phyloP scores from a whole-genome alignment of 1,139 yeast genomes.

The Trichomonascaceae sp. region DNA sequence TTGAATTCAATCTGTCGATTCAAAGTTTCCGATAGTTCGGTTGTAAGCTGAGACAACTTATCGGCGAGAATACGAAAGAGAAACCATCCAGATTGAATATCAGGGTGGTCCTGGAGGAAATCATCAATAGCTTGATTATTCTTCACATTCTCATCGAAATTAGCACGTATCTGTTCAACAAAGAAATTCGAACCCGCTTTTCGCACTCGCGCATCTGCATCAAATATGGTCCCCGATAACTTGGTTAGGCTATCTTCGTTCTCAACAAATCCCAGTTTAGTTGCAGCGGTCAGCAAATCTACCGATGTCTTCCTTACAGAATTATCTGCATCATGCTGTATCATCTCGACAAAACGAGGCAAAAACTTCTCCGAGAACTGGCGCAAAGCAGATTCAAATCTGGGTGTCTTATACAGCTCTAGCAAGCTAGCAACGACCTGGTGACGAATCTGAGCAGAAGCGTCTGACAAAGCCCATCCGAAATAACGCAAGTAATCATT shows the following conservation, averaged over 20 bases:
- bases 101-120: constrained; percentile 14
- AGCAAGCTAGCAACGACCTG: constrained; percentile 57
- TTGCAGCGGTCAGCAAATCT: constrained; percentile 49
- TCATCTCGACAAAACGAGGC: constrained; percentile 58
- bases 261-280: constrained; percentile 57
- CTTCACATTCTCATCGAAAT: constrained; percentile 9
- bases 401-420: constrained; percentile 41
- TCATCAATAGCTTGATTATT: constrained; percentile 16
- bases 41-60: constrained; percentile 6
- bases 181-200: constrained; percentile 24
- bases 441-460: constrained; percentile 51
- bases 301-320: constrained; percentile 51
- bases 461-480: constrained; percentile 81
- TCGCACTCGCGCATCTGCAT: constrained; percentile 35
- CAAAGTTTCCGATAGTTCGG: neutral
- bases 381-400: constrained; percentile 44
- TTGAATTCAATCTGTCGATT: constrained; percentile 2
- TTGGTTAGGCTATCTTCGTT: constrained; percentile 47
- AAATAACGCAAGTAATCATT: constrained; percentile 66
- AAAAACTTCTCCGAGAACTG: constrained; percentile 71
- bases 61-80: constrained; percentile 21
- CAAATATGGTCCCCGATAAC: constrained; percentile 42
- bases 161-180: constrained; percentile 12
- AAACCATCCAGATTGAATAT: constrained; percentile 22
- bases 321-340: constrained; percentile 45